These are phyloP conservation scores for Leucocoprinus leucothites DNA, from an alignment of 768 basidiomycete genomes.

Conservation along the genomic window DNA sequence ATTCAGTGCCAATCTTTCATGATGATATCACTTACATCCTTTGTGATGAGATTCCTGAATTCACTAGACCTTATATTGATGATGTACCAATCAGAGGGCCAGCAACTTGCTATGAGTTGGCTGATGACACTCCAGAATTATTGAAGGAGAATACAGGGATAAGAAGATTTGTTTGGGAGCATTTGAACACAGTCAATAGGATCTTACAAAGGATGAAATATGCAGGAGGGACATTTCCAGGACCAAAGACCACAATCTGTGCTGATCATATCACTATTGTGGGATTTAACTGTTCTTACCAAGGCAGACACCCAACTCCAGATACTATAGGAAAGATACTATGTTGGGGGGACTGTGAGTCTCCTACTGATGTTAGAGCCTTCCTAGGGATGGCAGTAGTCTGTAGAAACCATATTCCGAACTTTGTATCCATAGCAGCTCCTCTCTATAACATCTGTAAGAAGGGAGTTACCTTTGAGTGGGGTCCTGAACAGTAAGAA, in stretches of 20 bases:
- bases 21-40: constrained; percentile 21
- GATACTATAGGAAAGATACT: background rate
- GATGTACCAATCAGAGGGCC: constrained; percentile 32
- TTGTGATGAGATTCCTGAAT: constrained; percentile 30
- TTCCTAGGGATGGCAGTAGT: too few relatives aligned
- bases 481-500: background rate
- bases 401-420: too few relatives aligned
- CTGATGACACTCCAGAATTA: constrained; percentile 24
- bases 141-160: constrained; percentile 31
- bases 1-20: constrained; percentile 13
- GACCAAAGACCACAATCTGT: background rate
- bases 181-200: constrained; percentile 26
- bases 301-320: background rate
- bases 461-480: too few relatives aligned
- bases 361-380: too few relatives aligned
- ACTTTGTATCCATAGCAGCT: too few relatives aligned
- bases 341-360: too few relatives aligned
- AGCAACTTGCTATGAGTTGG: constrained; percentile 20
- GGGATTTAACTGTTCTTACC: background rate
- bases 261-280: background rate
- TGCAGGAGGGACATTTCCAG: constrained; percentile 8
- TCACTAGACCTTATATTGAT: constrained; percentile 31
- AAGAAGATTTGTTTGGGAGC: constrained; percentile 34
- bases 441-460: too few relatives aligned
- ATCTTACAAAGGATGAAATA: constrained; percentile 26